These are phyloP conservation scores for Pseudogymnoascus destructans DNA, from an alignment of 2,329 filamentous ascomycete species.

Conservation along the genomic window DNA sequence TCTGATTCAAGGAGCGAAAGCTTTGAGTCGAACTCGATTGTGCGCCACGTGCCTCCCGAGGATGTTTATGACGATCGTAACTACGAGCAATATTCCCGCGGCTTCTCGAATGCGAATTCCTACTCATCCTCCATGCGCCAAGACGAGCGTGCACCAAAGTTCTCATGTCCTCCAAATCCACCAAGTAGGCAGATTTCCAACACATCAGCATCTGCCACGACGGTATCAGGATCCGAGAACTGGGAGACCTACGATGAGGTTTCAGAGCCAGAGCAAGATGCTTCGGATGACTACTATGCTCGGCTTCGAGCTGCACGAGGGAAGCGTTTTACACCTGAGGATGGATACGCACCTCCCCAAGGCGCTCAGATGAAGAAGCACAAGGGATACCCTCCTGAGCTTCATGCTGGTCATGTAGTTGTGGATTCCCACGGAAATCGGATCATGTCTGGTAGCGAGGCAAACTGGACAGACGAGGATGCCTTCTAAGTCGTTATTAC, in stretches of 20 bases:
- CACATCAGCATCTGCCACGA: slow-evolving; percentile 47
- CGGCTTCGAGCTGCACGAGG: slow-evolving; percentile 56
- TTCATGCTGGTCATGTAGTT: slow-evolving; percentile 36
- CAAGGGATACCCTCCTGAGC: slow-evolving; percentile 39
- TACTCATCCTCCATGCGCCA: slow-evolving; percentile 31
- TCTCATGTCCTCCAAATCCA: slow-evolving; percentile 20
- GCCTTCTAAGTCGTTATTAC: slow-evolving; percentile 31
- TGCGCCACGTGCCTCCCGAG: slow-evolving; percentile 55
- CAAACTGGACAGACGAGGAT: slow-evolving; percentile 52
- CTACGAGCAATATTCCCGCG: slow-evolving; percentile 26
- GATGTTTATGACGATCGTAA: slow-evolving; percentile 68
- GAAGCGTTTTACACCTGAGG: slow-evolving; percentile 48
- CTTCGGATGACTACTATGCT: slow-evolving; percentile 76
- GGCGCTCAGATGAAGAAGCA: slow-evolving; percentile 39
- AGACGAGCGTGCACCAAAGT: slow-evolving; percentile 26
- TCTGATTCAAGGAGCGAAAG: slow-evolving; percentile 37
- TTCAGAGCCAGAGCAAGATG: slow-evolving; percentile 63
- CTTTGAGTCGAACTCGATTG: slow-evolving; percentile 39
- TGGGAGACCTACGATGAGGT: slow-evolving; percentile 94
- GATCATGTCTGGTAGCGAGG: slow-evolving; percentile 48
- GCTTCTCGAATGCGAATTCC: slow-evolving; percentile 10
- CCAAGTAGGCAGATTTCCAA: slow-evolving; percentile 55
- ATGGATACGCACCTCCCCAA: slow-evolving; percentile 20
- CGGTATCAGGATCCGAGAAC: slow-evolving; percentile 76
- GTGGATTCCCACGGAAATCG: slow-evolving; percentile 41